Evolutionary conservation across 2,329 filamentous ascomycete genomes (phyloP), one percentile per base, ranked within the genome.

Genomic region (Incumbomyces lentus): DNA sequence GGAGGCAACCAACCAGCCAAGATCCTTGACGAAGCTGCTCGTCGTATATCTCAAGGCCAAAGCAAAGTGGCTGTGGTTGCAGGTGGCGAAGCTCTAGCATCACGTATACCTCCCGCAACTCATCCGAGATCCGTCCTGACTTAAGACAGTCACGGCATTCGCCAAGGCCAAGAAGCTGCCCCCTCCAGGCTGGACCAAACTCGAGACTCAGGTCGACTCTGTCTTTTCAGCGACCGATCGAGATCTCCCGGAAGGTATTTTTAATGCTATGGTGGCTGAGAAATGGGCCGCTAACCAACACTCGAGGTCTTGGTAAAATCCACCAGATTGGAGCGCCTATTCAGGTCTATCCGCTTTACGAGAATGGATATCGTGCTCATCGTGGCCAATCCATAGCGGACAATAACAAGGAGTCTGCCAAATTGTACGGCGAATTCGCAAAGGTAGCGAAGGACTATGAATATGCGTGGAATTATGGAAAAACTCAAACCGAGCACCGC

Each of bases 341-440:
- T 10, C 80, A 84, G 29, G 67, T 84, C 0, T 84, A 84, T 54
- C 79, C 81, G 0, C 57, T 84, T 0, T 84, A 81, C 54, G 81
- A 84, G 53, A 82, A 81, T 51, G 76, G 64, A 0, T 78, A 80
- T 45, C 69, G 79, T 29, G 78, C 78, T 0, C 66, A 75, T 51
- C 66, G 71, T 1, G 59, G 64, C 1, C 80, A 84, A 55, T 70
- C 72, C 1, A 60, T 75, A 0, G 45, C 60, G 17, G 70, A 75
- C 3, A 84, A 83, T 45, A 67, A 78, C 46, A 54, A 65, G 6
- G 80, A 84, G 56, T 81, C 76, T 0, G 72, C 76, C 0, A 59
- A 65, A 8, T 57, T 84, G 17, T 84, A 84, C 56, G 75, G 73
- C 0, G 67, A 73, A 1, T 84, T 83, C 55, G 75, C 78, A 0